These are phyloP conservation scores for Arachis stenosperma DNA, from an alignment of 306 rosid genomes.

Conservation along the genomic window DNA sequence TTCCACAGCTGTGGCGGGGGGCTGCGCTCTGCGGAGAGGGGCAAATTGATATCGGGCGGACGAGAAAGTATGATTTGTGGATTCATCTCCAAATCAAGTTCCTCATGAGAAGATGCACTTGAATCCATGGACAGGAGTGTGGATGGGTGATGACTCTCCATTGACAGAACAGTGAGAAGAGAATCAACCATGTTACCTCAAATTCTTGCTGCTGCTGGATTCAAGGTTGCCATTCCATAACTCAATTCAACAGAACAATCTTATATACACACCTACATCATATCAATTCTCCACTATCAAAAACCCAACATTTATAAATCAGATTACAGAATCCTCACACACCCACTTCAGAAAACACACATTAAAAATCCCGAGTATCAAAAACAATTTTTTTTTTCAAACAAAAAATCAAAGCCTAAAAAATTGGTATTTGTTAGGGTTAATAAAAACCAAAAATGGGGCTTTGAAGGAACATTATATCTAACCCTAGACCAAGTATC, in stretches of 20 bases:
- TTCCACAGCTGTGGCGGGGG: conserved; percentile 51
- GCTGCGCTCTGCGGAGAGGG: conserved; percentile 46
- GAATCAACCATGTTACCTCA: conserved; percentile 53
- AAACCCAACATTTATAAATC: conserved; percentile 51
- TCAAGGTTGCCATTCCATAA: conserved; percentile 46
- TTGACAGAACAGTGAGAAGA: conserved; percentile 50
- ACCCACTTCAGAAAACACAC: not conserved
- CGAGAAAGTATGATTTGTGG: conserved; percentile 42
- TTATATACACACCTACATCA: conserved; percentile 46
- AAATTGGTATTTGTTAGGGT: no score
- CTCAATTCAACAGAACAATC: conserved; percentile 50
- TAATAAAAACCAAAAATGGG: no score
- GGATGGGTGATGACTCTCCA: conserved; percentile 53
- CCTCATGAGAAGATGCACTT: conserved; percentile 48
- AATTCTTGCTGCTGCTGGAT: conserved; percentile 40
- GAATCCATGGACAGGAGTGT: conserved; percentile 57
- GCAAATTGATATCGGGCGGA: conserved; percentile 38
- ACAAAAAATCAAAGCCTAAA: no score
- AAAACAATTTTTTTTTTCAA: no score
- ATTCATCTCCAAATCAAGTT: conserved; percentile 54
- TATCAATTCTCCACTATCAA: conserved; percentile 62
- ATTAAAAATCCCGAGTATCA: no score
- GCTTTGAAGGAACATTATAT: no score
- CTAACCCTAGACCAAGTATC: no score
- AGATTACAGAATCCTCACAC: conserved; percentile 54